Conservation (phyloP, 2,329 filamentous ascomycete genomes). For the Penicillium sp. region DNA sequence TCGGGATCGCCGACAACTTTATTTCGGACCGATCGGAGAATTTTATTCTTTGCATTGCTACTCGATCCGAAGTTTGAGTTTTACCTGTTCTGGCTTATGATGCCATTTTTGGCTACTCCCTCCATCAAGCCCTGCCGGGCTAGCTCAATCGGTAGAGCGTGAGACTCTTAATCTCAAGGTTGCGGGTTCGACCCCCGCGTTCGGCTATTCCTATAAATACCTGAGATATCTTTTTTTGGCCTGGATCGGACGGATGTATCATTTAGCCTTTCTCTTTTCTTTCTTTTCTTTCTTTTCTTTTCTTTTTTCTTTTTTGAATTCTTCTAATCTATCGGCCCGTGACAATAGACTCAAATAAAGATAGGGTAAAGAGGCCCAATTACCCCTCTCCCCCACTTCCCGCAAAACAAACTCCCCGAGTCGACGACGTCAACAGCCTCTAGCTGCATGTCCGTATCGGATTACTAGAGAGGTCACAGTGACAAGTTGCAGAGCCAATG, state of each 20-base stretch:
- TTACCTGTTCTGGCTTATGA: neutral
- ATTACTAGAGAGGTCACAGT: constrained; percentile 1
- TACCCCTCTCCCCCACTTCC: constrained; percentile 1
- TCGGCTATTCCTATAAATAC: constrained; percentile 28
- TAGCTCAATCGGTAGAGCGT: constrained; percentile 51
- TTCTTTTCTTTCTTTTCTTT: neutral
- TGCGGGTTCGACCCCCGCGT: constrained; percentile 42
- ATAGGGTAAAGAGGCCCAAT: neutral
- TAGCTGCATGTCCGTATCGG: constrained; percentile 4
- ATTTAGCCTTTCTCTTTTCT: no score
- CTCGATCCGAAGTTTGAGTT: neutral
- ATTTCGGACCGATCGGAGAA: neutral
- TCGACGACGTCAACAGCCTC: neutral
- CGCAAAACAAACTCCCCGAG: constrained; percentile 4
- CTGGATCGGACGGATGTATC: neutral
- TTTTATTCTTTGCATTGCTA: neutral
- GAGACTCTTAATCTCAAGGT: constrained; percentile 47
- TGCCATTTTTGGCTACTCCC: accelerated
- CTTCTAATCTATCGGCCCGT: no score
- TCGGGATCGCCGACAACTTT: no score
- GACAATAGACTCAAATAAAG: neutral
- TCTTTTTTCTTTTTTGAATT: neutral
- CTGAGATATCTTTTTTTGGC: constrained; percentile 1
- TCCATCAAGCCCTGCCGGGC: constrained; percentile 32
- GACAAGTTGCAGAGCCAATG: constrained; percentile 7